A percentile compares a stretch with the other conserved stretches of the same genome.
These are phyloP conservation scores for Cytospora mali DNA, from an alignment of 2,329 filamentous ascomycete genomes.

Conservation along the genomic window DNA sequence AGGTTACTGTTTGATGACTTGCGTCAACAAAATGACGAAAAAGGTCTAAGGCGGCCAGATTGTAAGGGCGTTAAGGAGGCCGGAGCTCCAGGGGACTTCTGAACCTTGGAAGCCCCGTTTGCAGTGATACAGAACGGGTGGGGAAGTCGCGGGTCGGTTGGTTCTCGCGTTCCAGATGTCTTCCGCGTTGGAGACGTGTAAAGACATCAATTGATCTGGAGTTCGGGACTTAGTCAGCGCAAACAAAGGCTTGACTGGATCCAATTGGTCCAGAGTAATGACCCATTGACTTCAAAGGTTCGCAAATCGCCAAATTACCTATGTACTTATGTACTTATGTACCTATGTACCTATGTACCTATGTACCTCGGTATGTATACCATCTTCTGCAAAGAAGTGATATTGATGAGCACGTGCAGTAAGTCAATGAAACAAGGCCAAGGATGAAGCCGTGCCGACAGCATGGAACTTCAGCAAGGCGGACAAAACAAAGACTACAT, in stretches of 20 bases:
- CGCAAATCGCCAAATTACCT: too few relatives aligned
- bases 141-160: conserved; percentile 23
- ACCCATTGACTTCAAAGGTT: conserved; percentile 14
- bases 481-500: too few relatives aligned
- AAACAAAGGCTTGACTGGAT: background rate
- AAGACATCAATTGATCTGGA: too few relatives aligned
- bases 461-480: too few relatives aligned
- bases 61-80: conserved; percentile 15
- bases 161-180: conserved; percentile 22
- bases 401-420: too few relatives aligned
- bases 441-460: too few relatives aligned
- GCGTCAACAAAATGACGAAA: conserved; percentile 3
- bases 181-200: conserved; percentile 27
- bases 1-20: background rate
- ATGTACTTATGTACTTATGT: too few relatives aligned
- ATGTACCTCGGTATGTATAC: too few relatives aligned
- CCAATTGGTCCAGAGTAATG: conserved; percentile 13
- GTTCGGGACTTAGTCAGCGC: conserved; percentile 20
- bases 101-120: conserved; percentile 8
- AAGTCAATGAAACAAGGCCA: too few relatives aligned
- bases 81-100: conserved; percentile 10
- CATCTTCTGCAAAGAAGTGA: too few relatives aligned
- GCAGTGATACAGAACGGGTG: conserved; percentile 18
- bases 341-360: too few relatives aligned
- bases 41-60: conserved; percentile 20